These are phyloP conservation scores for Avena sativa DNA, from an alignment of 176 grass and related monocot genomes.

Conservation along the genomic window DNA sequence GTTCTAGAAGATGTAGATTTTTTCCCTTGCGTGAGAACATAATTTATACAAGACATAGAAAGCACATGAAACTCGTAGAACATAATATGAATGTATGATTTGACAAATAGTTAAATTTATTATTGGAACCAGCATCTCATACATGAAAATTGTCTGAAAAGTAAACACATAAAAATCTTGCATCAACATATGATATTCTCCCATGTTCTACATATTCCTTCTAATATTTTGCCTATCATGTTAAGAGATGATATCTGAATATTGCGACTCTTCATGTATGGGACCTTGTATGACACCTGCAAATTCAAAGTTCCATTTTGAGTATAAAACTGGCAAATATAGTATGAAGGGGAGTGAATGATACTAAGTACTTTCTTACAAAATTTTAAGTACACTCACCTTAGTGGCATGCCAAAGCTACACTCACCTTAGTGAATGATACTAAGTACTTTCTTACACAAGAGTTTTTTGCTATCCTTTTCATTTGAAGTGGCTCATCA, in stretches of 20 bases:
- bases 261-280: background rate
- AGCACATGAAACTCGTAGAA: too few species aligned
- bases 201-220: background rate
- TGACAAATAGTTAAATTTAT: background rate
- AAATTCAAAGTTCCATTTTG: background rate
- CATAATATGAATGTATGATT: background rate
- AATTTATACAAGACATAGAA: too few species aligned
- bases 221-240: background rate
- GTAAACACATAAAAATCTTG: background rate
- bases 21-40: too few species aligned
- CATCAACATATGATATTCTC: background rate
- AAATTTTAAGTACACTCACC: too few species aligned
- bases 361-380: too few species aligned
- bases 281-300: background rate
- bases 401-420: too few species aligned
- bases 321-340: too few species aligned
- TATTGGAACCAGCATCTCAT: background rate
- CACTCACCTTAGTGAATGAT: too few species aligned
- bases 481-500: background rate
- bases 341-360: too few species aligned
- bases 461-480: too few species aligned
- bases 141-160: background rate
- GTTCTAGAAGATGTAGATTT: too few species aligned
- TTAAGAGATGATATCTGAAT: background rate
- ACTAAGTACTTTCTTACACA: too few species aligned